Evolutionary conservation across 1,284 basidiomycete genomes (phyloP), one percentile per base, ranked within the genome.

Genomic region (Ceratobasidium sp.): DNA sequence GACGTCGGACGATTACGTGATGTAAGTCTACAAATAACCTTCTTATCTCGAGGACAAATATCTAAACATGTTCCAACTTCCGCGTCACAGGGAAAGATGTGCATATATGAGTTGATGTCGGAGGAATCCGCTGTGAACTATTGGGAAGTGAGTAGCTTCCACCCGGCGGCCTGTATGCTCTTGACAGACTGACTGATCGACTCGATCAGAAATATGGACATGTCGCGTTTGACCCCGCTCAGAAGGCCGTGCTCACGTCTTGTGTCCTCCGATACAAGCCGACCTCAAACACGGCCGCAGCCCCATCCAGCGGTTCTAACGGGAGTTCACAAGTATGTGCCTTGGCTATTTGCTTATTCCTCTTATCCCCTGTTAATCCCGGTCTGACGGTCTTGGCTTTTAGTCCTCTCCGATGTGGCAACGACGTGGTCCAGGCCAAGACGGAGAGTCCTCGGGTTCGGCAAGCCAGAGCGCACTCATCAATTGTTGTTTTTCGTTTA

Each of bases 91-190:
- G 97, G 97, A 0, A 90, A 94, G 62, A 82, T 98, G 55, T 98
- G 96, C 78, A 98, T 99, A 71, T 98, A 98, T 82, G 97, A 99
- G 81, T 87, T 98, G 69, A 96, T 97, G 94, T 92, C 94, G 1
- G 94, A 97, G 80, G 96, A 98, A 80, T 93, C 91, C 5, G 95
- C 96, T 1, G 96, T 98, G 28, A 96, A 98, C 80, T 99, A 98
- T 80, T 98, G 94, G 94, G 95, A 97, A 92, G 94, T 93, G 77
- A 70, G 85, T 79, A 52, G 49, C 14, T 7, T 43, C 57, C 69
- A 55, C 35, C 18, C 28, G n/a, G 5, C 26, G 59, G 28, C 47
- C 47, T 63, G 58, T 38, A 46, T 61, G 41, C 35, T 61, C 16
- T 44, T 50, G n/a, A n/a, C n/a, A n/a, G n/a, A n/a, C n/a, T n/a